Conservation (phyloP, 257 asterid species). For the Plantago major region DNA sequence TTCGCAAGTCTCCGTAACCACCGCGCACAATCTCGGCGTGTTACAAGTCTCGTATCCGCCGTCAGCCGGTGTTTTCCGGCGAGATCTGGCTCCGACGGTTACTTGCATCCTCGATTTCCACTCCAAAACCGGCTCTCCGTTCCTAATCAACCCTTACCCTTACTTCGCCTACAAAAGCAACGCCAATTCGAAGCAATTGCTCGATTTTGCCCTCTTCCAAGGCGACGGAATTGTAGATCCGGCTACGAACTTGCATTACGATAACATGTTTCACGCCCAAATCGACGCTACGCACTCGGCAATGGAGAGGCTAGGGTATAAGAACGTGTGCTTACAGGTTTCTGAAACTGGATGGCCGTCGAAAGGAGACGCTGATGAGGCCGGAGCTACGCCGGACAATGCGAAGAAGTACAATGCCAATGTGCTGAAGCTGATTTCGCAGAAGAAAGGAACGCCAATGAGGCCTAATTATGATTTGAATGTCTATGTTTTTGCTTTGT, state of each 20-base stretch:
- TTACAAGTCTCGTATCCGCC: conserved; percentile 79
- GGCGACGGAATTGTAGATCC: conserved; percentile 47
- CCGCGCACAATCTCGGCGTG: conserved; percentile 70
- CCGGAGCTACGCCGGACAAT: conserved; percentile 71
- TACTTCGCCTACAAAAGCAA: conserved; percentile 65
- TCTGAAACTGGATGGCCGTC: conserved; percentile 97
- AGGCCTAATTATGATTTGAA: conserved; percentile 58
- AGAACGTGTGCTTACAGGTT: conserved; percentile 66
- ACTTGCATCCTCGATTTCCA: conserved; percentile 59
- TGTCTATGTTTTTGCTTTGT: conserved; percentile 64
- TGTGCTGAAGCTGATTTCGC: conserved; percentile 47
- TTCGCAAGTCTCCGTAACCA: conserved; percentile 55
- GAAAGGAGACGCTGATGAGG: conserved; percentile 73
- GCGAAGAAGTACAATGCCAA: conserved; percentile 67
- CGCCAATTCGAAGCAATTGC: conserved; percentile 42
- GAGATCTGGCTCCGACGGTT: conserved; percentile 39
- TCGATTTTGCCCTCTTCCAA: conserved; percentile 63
- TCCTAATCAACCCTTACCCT: conserved; percentile 75
- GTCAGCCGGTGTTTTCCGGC: conserved; percentile 64
- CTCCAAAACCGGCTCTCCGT: conserved; percentile 55
- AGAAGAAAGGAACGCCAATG: conserved; percentile 78
- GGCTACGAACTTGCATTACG: conserved; percentile 51
- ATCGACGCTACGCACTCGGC: conserved; percentile 81
- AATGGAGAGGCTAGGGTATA: conserved; percentile 54
- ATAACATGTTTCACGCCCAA: conserved; percentile 77